Conservation (phyloP, 768 basidiomycete species). For the Agrocybe pediades region DNA sequence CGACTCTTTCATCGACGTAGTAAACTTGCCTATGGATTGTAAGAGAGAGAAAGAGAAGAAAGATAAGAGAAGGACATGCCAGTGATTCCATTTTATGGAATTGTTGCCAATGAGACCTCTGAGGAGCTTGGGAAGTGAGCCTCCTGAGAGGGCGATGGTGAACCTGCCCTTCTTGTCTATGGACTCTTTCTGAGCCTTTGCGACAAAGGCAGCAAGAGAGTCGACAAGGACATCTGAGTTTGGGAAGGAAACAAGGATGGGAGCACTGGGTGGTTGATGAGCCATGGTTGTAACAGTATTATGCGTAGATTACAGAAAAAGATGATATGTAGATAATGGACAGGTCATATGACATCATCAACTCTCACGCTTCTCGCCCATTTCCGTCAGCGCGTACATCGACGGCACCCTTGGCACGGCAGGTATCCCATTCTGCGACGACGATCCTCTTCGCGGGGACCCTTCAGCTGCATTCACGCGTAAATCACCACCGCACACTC, state of each 20-base stretch:
- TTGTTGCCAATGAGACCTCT: slow-evolving; percentile 63
- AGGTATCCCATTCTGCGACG: slow-evolving; percentile 5
- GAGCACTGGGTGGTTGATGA: slow-evolving; percentile 61
- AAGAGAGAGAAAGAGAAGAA: background rate
- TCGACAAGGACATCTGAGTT: slow-evolving; percentile 53
- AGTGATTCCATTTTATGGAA: slow-evolving; percentile 89
- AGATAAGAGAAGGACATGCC: slow-evolving; percentile 50
- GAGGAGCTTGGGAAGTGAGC: slow-evolving; percentile 85
- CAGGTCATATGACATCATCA: slow-evolving; percentile 18
- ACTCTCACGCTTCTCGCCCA: slow-evolving; percentile 1
- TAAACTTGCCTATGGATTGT: slow-evolving; percentile 81
- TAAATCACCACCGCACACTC: background rate
- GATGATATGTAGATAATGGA: slow-evolving; percentile 2
- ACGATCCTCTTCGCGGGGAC: background rate
- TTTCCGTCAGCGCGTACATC: slow-evolving; percentile 7
- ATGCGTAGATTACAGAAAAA: background rate
- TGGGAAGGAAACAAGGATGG: slow-evolving; percentile 75
- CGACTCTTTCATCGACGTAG: slow-evolving; percentile 95
- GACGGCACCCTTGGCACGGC: slow-evolving; percentile 18
- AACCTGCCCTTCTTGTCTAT: slow-evolving; percentile 89
- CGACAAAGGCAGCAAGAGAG: slow-evolving; percentile 78
- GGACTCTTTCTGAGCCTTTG: slow-evolving; percentile 87
- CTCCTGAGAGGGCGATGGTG: slow-evolving; percentile 92
- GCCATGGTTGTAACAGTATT: slow-evolving; percentile 27
- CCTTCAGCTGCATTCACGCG: background rate